A percentile compares a stretch with the other conserved stretches of the same genome.
Evolutionary conservation across 192 early-diverging fungal species (phyloP).

Genomic region (Linnemannia schmuckeri): DNA sequence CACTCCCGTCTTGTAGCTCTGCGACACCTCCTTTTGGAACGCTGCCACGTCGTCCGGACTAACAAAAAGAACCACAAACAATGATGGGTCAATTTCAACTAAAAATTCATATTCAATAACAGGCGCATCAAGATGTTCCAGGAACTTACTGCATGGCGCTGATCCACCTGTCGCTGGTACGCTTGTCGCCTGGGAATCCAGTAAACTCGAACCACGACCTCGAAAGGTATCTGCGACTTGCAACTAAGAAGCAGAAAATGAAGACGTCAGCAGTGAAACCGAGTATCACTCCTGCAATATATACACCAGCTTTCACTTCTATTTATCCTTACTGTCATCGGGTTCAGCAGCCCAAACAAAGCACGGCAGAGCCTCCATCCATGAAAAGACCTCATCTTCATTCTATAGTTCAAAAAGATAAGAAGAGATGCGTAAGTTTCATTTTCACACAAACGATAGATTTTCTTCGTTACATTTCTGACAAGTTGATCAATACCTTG

Average conservation of each 20-base stretch:
- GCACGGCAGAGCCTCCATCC: slow-evolving; percentile 56
- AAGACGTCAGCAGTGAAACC: not conserved
- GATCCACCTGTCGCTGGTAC: slow-evolving; percentile 52
- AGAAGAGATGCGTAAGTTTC: not conserved
- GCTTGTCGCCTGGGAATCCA: slow-evolving; percentile 39
- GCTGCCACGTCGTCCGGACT: slow-evolving; percentile 51
- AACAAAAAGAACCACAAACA: not conserved
- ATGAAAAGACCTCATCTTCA: slow-evolving; percentile 53
- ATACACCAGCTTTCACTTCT: not conserved
- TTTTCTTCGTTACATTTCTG: not conserved
- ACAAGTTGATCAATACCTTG: slow-evolving; percentile 15
- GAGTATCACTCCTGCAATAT: not conserved
- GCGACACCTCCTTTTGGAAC: slow-evolving; percentile 54
- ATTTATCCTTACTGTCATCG: slow-evolving; percentile 28
- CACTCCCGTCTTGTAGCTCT: slow-evolving; percentile 54
- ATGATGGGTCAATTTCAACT: not conserved
- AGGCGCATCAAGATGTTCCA: not conserved
- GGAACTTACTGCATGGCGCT: slow-evolving; percentile 55
- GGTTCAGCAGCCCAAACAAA: slow-evolving; percentile 54
- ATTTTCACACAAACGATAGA: not conserved
- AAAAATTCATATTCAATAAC: not conserved
- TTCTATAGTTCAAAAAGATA: slow-evolving; percentile 16
- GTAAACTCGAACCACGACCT: slow-evolving; percentile 54
- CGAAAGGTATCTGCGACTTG: slow-evolving; percentile 47
- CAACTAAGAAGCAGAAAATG: slow-evolving; percentile 6